Evolutionary conservation across 164 flowering plant species (phyloP).

Genomic region (Hamamelis virginiana): DNA sequence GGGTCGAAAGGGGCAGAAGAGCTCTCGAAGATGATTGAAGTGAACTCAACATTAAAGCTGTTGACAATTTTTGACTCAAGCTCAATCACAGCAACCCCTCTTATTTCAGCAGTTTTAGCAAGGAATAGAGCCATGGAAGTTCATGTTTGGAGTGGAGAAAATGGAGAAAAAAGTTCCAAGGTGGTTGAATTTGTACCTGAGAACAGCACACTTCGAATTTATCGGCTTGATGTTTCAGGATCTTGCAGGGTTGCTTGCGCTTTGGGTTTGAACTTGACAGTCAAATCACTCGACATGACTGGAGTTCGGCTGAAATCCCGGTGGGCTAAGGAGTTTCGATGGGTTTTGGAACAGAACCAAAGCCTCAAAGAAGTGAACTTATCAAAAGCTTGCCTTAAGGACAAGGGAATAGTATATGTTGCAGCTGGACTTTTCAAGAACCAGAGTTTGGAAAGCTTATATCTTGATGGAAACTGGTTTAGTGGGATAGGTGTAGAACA

Average conservation of each 20-base stretch:
- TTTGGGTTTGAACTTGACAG: conserved; percentile 75
- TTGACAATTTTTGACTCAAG: conserved; percentile 74
- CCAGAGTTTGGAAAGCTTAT: conserved; percentile 50
- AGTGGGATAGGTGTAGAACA: conserved; percentile 80
- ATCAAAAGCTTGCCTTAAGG: conserved; percentile 71
- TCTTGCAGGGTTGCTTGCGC: conserved; percentile 77
- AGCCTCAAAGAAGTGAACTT: conserved; percentile 66
- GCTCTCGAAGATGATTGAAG: conserved; percentile 90
- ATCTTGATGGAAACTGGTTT: conserved; percentile 75
- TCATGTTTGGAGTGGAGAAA: conserved; percentile 76
- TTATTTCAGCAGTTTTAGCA: conserved; percentile 83
- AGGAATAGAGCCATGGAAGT: conserved; percentile 80
- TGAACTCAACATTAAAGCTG: conserved; percentile 62
- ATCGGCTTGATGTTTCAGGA: conserved; percentile 58
- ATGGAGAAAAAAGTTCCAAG: conserved; percentile 53
- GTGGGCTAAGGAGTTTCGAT: conserved; percentile 88
- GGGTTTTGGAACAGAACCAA: conserved; percentile 76
- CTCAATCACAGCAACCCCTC: conserved; percentile 62
- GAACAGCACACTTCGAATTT: conserved; percentile 61
- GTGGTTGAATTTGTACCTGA: conserved; percentile 85
- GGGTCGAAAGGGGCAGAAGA: conserved; percentile 90
- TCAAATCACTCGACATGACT: conserved; percentile 74
- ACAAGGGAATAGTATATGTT: conserved; percentile 81
- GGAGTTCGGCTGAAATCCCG: conserved; percentile 72
- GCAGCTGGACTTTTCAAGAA: conserved; percentile 93